Conservation (phyloP, 305 asterid genomes). For the Fraxinus paxiana region DNA sequence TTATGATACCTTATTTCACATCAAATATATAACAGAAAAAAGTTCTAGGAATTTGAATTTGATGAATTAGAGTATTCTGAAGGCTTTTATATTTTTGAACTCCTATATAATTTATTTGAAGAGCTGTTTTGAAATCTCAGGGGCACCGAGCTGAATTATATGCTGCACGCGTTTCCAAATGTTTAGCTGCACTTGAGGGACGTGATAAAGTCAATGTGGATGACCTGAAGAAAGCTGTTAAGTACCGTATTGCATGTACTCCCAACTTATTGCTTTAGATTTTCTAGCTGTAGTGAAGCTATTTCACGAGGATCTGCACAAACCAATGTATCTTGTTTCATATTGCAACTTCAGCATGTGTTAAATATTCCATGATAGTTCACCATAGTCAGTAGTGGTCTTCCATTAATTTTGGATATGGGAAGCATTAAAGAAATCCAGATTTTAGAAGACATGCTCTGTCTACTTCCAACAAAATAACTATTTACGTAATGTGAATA, state of each 20-base stretch:
- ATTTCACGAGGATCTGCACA: background rate
- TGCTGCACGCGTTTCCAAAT: conserved; percentile 93
- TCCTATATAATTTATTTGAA: background rate
- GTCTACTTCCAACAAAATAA: background rate
- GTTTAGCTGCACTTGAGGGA: conserved; percentile 95
- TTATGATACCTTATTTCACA: background rate
- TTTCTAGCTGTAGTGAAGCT: background rate
- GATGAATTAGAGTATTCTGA: conserved; percentile 8
- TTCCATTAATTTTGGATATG: background rate
- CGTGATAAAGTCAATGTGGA: conserved; percentile 86
- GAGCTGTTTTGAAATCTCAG: conserved; percentile 41
- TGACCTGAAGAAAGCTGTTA: conserved; percentile 87
- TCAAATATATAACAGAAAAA: background rate
- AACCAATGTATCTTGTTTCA: background rate
- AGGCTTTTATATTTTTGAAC: background rate
- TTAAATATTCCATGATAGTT: background rate
- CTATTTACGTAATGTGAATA: background rate
- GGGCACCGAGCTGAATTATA: conserved; percentile 97
- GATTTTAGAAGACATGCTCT: background rate
- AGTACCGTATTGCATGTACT: conserved; percentile 28
- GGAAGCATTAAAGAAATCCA: background rate
- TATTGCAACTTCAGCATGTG: background rate
- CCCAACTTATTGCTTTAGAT: conserved; percentile 16
- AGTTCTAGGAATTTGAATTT: background rate
- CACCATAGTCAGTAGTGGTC: background rate